Base-by-base conservation (phyloP, 345 rosid species). In the Excoecaria agallocha region DNA sequence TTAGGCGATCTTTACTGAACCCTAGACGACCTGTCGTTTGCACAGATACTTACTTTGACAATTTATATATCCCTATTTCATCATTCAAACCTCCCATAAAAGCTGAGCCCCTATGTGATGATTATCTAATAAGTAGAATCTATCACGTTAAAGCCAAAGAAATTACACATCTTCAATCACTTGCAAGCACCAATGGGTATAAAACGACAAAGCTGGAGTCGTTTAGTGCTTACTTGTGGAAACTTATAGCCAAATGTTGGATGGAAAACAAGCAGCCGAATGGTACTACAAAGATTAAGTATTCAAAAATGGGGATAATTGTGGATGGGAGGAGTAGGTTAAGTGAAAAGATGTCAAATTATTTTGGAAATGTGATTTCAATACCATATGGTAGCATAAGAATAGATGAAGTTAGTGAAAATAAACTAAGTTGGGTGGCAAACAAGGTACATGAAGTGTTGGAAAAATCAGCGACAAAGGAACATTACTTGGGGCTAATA, bases 321-420 rank as follows among this genome's bases (percentile, higher is more conserved):
- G 92, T 90, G 30, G 91, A 92, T 22, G 97, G 97, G 52, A 81
- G 97, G 84, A 68, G 39, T 5, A 84, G 86, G 61, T 54, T 92
- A 45, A 63, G 66, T n/a, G 25, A 61, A 1, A 38, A 78, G 0
- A 66, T 86, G 86, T 43, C 24, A 5, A 73, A 78, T 9, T 86
- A 87, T 52, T 85, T 90, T 12, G 95, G 95, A 37, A 92, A 92
- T 71, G 97, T 89, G 12, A 79, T 92, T 3, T 89, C 97, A 0
- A 60, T 90, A 20, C 90, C 96, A 12, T 86, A 71, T 56, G 91
- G 88, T 4, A 81, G 80, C 7, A 75, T 79, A 50, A 78, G 0
- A 30, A 68, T 79, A 1, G 73, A 68, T 9, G 86, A 86, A 54
- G 74, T 92, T 50, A 45, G 61, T 5, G 74, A 81, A 69, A 79